A percentile compares a stretch with the other conserved stretches of the same genome.
Conservation (phyloP, 768 basidiomycete species). For the Leucocoprinus sp. region DNA sequence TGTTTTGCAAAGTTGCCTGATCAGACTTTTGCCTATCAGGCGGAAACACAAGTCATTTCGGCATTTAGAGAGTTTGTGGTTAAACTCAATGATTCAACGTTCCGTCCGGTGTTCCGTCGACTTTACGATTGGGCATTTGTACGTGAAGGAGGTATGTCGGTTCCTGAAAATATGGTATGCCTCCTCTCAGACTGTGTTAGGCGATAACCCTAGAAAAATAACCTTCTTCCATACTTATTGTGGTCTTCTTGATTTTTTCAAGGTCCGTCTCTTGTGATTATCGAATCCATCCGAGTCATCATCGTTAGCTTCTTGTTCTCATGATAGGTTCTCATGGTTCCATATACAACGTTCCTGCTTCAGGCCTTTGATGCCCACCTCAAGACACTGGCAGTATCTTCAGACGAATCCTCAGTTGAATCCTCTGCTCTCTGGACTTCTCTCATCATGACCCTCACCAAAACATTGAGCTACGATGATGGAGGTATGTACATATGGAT, state of each 20-base stretch:
- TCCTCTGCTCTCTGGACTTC: constrained; percentile 62
- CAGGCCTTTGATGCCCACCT: constrained; percentile 60
- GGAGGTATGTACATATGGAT: constrained; percentile 59
- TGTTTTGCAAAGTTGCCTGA: background rate
- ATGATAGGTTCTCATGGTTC: constrained; percentile 81
- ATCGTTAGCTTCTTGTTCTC: background rate
- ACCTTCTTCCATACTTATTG: constrained; percentile 72
- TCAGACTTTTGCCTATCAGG: constrained; percentile 25
- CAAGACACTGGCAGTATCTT: constrained; percentile 32
- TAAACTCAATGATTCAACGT: constrained; percentile 87
- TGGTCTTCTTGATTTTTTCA: constrained; percentile 78
- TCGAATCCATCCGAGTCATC: too few species aligned
- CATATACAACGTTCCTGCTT: constrained; percentile 78
- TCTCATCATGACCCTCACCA: constrained; percentile 52
- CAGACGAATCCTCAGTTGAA: constrained; percentile 12
- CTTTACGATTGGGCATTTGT: constrained; percentile 94
- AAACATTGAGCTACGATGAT: constrained; percentile 72
- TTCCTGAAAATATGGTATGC: background rate
- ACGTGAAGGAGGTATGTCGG: constrained; percentile 35
- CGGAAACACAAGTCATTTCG: constrained; percentile 44
- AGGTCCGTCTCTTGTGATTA: constrained; percentile 44
- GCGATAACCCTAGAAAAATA: constrained; percentile 41
- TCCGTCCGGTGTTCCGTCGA: constrained; percentile 86
- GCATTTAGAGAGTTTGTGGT: constrained; percentile 87
- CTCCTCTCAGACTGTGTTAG: constrained; percentile 13